These are phyloP conservation scores for Diphasiastrum complanatum DNA, from an alignment of 83 land plant species.

Conservation along the genomic window DNA sequence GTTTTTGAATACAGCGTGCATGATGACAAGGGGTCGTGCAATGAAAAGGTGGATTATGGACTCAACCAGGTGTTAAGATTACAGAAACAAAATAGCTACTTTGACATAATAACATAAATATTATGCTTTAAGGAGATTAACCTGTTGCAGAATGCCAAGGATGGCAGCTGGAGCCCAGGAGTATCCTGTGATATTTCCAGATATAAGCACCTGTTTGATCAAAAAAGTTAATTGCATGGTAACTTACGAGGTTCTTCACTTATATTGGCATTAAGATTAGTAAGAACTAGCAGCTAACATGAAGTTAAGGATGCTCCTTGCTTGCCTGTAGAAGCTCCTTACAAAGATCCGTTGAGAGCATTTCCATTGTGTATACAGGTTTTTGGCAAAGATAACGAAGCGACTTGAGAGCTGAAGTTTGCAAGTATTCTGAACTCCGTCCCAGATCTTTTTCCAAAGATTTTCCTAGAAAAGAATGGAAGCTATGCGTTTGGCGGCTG, in stretches of 20 bases:
- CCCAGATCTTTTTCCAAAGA: conserved; percentile 21
- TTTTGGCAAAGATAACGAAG: conserved; percentile 50
- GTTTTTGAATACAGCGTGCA: too few species aligned
- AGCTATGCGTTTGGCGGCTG: conserved; percentile 15
- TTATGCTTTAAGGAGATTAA: conserved; percentile 3
- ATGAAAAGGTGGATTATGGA: too few species aligned
- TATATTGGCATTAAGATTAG: neutral
- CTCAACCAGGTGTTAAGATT: neutral
- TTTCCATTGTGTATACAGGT: conserved; percentile 45
- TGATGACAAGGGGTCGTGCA: too few species aligned
- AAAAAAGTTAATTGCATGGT: neutral
- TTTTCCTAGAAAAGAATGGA: conserved; percentile 23
- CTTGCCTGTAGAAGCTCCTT: conserved; percentile 71
- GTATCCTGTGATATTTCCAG: conserved; percentile 22
- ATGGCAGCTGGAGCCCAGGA: conserved; percentile 26
- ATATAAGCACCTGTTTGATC: conserved; percentile 27
- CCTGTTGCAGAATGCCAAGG: conserved; percentile 30
- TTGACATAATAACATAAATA: neutral
- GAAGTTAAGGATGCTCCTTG: neutral
- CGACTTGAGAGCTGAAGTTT: conserved; percentile 52
- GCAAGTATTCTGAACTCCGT: conserved; percentile 17
- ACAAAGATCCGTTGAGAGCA: conserved; percentile 55
- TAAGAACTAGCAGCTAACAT: neutral
- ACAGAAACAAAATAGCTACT: neutral
- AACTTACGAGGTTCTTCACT: neutral